These are phyloP conservation scores for Ilex asprella DNA, from an alignment of 257 asterid species.

Conservation along the genomic window DNA sequence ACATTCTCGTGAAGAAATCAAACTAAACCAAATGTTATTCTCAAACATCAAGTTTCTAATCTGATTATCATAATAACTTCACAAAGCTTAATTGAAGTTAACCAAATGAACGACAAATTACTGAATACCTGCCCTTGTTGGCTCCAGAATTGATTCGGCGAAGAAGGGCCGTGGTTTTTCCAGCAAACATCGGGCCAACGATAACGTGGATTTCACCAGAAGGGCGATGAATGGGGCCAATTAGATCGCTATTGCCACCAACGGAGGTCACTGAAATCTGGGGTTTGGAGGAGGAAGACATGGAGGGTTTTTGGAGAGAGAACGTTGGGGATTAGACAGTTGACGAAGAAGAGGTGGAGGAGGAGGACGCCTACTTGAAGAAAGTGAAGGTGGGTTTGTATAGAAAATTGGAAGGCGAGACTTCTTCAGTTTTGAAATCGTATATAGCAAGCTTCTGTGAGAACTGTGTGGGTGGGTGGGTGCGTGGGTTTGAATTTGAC, in stretches of 20 bases:
- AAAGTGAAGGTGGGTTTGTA: no score
- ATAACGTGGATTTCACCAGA: slow-evolving; percentile 78
- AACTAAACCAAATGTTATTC: no score
- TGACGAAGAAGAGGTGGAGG: not conserved
- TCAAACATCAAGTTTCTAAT: no score
- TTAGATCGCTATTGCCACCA: no score
- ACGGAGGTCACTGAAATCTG: not conserved
- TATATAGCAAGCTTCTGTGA: no score
- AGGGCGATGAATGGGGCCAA: slow-evolving; percentile 2
- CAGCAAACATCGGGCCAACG: slow-evolving; percentile 89
- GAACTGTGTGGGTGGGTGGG: not conserved
- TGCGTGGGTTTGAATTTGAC: not conserved
- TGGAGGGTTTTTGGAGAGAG: not conserved
- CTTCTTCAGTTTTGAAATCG: no score
- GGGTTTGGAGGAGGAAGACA: not conserved
- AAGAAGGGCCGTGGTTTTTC: slow-evolving; percentile 61
- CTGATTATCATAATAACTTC: no score
- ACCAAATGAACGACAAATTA: not conserved
- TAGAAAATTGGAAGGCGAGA: no score
- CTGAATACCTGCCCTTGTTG: slow-evolving; percentile 20
- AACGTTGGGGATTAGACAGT: not conserved
- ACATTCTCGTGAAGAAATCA: no score
- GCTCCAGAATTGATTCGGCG: slow-evolving; percentile 25
- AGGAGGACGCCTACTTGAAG: no score
- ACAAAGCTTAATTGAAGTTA: no score